A percentile compares a stretch with the other conserved stretches of the same genome.
These are phyloP conservation scores for Nicotiana knightiana DNA, from an alignment of 257 asterid species.

Conservation along the genomic window DNA sequence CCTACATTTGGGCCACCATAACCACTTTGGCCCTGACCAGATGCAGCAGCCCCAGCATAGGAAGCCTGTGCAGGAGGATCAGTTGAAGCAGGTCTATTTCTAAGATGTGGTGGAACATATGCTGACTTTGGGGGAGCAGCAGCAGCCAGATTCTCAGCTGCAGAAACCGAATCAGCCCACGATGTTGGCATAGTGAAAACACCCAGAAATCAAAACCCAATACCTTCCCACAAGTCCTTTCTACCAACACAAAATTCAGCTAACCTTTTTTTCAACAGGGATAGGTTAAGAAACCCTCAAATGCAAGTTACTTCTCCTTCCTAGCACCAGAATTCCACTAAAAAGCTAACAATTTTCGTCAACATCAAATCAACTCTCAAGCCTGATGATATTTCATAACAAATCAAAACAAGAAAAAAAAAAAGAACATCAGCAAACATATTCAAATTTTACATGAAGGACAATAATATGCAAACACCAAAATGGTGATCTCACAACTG, in stretches of 20 bases:
- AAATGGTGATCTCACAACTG: background rate
- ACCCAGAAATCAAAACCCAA: conserved; percentile 19
- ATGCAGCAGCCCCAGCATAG: conserved; percentile 27
- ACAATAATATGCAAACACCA: background rate
- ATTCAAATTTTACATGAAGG: background rate
- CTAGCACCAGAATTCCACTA: background rate
- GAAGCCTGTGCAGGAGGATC: conserved; percentile 42
- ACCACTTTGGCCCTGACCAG: conserved; percentile 36
- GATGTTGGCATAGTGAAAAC: conserved; percentile 64
- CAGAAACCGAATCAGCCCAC: conserved; percentile 72
- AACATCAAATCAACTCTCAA: conserved; percentile 23
- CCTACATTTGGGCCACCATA: conserved; percentile 34
- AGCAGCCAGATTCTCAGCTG: conserved; percentile 43
- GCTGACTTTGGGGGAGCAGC: conserved; percentile 37
- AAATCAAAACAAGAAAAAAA: background rate
- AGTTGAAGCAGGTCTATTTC: conserved; percentile 56
- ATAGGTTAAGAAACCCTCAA: conserved; percentile 19
- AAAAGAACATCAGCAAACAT: background rate
- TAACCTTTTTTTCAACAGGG: conserved; percentile 15
- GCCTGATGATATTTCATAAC: background rate
- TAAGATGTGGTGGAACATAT: conserved; percentile 89
- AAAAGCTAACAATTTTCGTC: conserved; percentile 25
- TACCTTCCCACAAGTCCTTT: background rate
- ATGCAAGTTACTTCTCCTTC: conserved; percentile 8
- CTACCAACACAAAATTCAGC: conserved; percentile 16